Percentiles rank a stretch among this genome's conserved stretches.
These are phyloP conservation scores for Gryganskiella cystojenkinii DNA, from an alignment of 192 early-diverging fungal species.

Conservation along the genomic window DNA sequence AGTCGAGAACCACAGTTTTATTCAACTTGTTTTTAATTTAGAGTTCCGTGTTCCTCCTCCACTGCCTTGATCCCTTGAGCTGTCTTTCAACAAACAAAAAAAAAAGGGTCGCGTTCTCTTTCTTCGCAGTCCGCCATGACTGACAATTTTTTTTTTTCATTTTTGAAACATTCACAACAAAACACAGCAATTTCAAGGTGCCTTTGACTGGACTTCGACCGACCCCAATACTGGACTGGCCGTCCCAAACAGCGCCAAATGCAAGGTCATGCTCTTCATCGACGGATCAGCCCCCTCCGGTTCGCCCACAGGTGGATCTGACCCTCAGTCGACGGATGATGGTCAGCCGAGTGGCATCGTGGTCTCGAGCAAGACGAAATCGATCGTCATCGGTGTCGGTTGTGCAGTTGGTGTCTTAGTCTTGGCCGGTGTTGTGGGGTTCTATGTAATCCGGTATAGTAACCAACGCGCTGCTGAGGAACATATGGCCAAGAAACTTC, in stretches of 20 bases:
- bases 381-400: conserved; percentile 41
- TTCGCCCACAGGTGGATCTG: neutral
- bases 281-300: neutral
- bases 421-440: conserved; percentile 35
- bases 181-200: conserved; percentile 42
- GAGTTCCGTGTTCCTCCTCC: too few species aligned
- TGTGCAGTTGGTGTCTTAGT: conserved; percentile 33
- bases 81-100: too few species aligned
- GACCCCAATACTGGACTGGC: conserved; percentile 20
- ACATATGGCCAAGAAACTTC: conserved; percentile 7
- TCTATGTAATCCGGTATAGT: conserved; percentile 38
- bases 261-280: conserved; percentile 37
- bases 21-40: too few species aligned
- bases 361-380: conserved; percentile 33
- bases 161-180: neutral
- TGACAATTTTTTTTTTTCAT: neutral
- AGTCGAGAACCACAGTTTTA: too few species aligned
- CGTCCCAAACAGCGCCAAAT: neutral
- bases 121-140: neutral
- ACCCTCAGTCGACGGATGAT: conserved; percentile 2
- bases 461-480: conserved; percentile 36
- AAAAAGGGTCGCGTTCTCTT: neutral
- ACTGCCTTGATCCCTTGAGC: too few species aligned
- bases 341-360: conserved; percentile 10
- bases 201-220: conserved; percentile 25